Conservation (phyloP, 1,284 basidiomycete species). For the Mycosarcoma maydis region DNA sequence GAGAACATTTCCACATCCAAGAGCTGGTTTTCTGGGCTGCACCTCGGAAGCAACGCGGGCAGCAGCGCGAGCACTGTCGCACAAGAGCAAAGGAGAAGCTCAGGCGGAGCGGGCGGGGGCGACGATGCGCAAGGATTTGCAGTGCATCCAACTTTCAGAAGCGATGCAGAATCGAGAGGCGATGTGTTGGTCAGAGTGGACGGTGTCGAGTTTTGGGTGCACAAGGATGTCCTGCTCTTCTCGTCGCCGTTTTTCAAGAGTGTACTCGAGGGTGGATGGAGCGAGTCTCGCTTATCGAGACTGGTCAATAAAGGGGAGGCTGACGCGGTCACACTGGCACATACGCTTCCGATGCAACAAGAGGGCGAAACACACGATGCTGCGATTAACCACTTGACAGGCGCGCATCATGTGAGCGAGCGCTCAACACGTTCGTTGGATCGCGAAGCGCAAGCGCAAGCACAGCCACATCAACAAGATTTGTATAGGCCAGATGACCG, state of each 20-base stretch:
- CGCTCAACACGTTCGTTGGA: too few species aligned
- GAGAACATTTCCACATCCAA: constrained; percentile 33
- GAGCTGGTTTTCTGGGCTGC: constrained; percentile 7
- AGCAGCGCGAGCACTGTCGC: not conserved
- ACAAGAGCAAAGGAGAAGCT: not conserved
- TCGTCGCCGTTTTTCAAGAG: constrained; percentile 49
- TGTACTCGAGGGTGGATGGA: constrained; percentile 46
- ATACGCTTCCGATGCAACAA: too few species aligned
- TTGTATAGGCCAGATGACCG: too few species aligned
- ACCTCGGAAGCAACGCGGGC: not conserved
- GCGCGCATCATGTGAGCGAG: too few species aligned
- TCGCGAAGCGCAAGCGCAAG: too few species aligned
- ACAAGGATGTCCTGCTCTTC: constrained; percentile 48
- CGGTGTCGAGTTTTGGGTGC: constrained; percentile 51
- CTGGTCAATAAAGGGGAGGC: not conserved
- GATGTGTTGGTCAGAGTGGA: constrained; percentile 46
- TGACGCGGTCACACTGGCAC: not conserved
- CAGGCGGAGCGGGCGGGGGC: too few species aligned
- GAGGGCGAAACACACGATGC: too few species aligned
- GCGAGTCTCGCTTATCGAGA: constrained; percentile 28
- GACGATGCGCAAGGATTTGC: constrained; percentile 6
- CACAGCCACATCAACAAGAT: too few species aligned
- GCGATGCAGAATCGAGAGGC: constrained; percentile 40
- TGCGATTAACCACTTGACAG: too few species aligned
- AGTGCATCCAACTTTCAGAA: constrained; percentile 36